Base-by-base conservation (phyloP, 768 basidiomycete genomes). In the Asterophora parasitica region DNA sequence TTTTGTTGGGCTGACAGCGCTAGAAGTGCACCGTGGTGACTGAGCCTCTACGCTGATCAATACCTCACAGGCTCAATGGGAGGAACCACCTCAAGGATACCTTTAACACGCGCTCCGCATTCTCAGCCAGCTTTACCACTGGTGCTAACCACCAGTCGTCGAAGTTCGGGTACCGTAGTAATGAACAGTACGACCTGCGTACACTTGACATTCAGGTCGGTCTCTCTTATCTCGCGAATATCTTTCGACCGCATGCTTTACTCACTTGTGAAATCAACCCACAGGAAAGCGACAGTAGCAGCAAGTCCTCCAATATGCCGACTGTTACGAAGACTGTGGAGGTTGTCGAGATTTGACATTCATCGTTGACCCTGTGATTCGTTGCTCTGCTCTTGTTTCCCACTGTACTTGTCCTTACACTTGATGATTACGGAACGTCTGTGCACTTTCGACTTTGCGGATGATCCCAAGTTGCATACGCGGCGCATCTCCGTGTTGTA, bases 321-420 rank as follows among this genome's bases (percentile, higher is more conserved):
- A 61, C 54, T 28, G 52, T 61, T 7, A 59, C 52, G 7, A 59
- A 57, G 40, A 54, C 58, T 7, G 56, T 61, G 38, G 54, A 59
- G 28, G 48, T 61, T 20, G 45, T 54, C 10, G 49, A 56, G 32
- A 51, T 61, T 6, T 61, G 56, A 61, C 26, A 3, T 30, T 32
- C 27, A 16, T 27, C 23, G 23, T 23, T 3, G 23, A 23, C n/a
- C 23, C 6, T 23, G 23, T 3, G 23, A 23, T 23, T 23, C 3
- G 23, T 23, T 34, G 20, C 27, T 34, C 34, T 34, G 11, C n/a
- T 23, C 15, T 17, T 35, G n/a, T n/a, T 34, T 15, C 23, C 16
- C 40, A 10, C 16, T 37, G 16, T 37, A 19, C 16, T 19, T 37
- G 36, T 9, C 7, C 15, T 37, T 37, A 9, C 16, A 19, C 16